Evolutionary conservation across 768 basidiomycete genomes (phyloP), one percentile per base, ranked within the genome.

Genomic region (Lactarius evosmus): DNA sequence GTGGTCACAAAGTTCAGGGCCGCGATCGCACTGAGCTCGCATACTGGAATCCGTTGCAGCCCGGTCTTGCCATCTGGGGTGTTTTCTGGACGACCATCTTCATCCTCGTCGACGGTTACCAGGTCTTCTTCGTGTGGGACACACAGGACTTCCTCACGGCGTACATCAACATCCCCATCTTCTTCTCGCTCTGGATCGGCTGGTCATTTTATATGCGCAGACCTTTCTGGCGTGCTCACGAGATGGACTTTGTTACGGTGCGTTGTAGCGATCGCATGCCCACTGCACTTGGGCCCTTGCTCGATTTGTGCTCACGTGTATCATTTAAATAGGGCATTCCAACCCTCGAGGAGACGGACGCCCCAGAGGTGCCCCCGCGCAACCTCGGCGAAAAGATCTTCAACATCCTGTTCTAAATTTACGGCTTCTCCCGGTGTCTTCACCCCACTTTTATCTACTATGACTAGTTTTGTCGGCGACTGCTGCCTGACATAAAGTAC

Each of bases 241-340:
- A 90, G 67, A 87, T 89, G 82, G 89, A 90, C 72, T 87, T 89
- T 64, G 81, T 84, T 63, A 86, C 87, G 38, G 86, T 85, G 62
- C 58, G 82, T 73, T 17, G 8, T 19, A 1, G 16, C 17, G 51
- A n/a, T n/a, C 53, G 5, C 30, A 46, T 17, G 7, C n/a, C n/a
- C n/a, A n/a, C n/a, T n/a, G n/a, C n/a, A n/a, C n/a, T n/a, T 9
- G 22, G n/a, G 9, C 17, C 16, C 7, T 5, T 38, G 17, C 17
- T 22, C 54, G 27, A 14, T 17, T 52, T 32, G 29, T 32, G 29
- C 49, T 38, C 40, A 32, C 22, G 19, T 34, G 19, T 19, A 17
- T 25, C 40, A 19, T 57, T 8, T 12, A 49, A 3, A 51, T 65
- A 87, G 84, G 83, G 87, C 59, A 86, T 90, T 61, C 89, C 89